Conservation (phyloP, 140 eudicot genomes). For the Anethum foeniculum region DNA sequence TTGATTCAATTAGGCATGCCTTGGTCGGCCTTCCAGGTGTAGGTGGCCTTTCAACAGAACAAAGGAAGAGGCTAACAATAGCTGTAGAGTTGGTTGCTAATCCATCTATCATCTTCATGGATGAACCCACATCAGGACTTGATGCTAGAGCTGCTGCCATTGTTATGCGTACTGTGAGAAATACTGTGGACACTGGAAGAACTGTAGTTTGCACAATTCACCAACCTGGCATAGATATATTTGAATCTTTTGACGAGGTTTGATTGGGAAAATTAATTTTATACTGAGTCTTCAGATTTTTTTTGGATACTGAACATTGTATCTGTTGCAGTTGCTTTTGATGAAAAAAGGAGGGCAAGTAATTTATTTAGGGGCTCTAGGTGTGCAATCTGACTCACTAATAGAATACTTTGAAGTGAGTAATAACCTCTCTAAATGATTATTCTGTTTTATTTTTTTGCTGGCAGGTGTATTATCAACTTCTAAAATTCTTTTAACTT, state of each 20-base stretch:
- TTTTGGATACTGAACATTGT: background rate
- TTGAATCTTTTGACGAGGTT: slow-evolving; percentile 82
- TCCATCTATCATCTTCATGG: slow-evolving; percentile 86
- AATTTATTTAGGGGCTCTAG: slow-evolving; percentile 62
- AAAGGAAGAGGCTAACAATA: slow-evolving; percentile 67
- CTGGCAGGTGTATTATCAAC: background rate
- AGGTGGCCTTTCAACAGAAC: slow-evolving; percentile 67
- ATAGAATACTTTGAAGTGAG: slow-evolving; percentile 61
- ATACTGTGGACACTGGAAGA: slow-evolving; percentile 69
- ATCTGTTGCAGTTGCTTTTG: slow-evolving; percentile 39
- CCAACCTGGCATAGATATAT: slow-evolving; percentile 67
- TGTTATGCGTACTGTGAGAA: slow-evolving; percentile 71
- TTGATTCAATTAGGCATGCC: slow-evolving; percentile 48
- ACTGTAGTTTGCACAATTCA: slow-evolving; percentile 82
- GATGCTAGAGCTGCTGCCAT: slow-evolving; percentile 90
- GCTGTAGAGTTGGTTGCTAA: slow-evolving; percentile 78
- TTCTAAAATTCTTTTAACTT: background rate
- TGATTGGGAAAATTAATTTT: background rate
- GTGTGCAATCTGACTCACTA: slow-evolving; percentile 42
- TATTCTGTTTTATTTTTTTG: background rate
- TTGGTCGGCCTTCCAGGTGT: slow-evolving; percentile 75
- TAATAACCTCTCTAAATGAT: background rate
- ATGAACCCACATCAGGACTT: slow-evolving; percentile 77
- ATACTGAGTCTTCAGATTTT: background rate
- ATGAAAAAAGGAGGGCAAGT: slow-evolving; percentile 74